Percentiles rank a stretch among this genome's conserved stretches.
These are phyloP conservation scores for Ogataea haglerorum DNA, from an alignment of 805 yeast species.

Conservation along the genomic window DNA sequence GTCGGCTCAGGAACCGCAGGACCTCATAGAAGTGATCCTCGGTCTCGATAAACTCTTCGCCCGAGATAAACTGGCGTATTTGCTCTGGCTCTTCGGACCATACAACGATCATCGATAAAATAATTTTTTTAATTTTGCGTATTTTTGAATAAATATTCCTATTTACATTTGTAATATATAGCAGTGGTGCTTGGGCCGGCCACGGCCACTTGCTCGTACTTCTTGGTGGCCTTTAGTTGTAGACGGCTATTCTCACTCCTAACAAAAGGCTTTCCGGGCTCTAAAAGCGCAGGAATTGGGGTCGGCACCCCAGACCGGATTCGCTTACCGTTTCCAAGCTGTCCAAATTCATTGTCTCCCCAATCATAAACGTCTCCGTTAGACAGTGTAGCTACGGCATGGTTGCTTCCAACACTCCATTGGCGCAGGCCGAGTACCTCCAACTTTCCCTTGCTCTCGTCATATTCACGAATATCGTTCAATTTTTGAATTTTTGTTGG, in stretches of 20 bases:
- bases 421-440: constrained; percentile 46
- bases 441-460: constrained; percentile 41
- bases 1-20: constrained; percentile 6
- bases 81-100: constrained; percentile 6
- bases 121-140: background rate
- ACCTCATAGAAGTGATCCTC: constrained; percentile 2
- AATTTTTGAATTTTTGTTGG: constrained; percentile 60
- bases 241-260: constrained; percentile 41
- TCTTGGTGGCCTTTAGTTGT: constrained; percentile 34
- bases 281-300: constrained; percentile 52
- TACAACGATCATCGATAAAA: background rate
- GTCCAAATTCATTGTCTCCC: constrained; percentile 85
- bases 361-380: constrained; percentile 69
- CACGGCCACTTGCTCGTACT: constrained; percentile 51
- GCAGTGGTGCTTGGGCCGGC: constrained; percentile 66
- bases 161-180: constrained; percentile 46
- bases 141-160: background rate
- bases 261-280: constrained; percentile 38
- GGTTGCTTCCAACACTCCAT: constrained; percentile 65
- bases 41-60: constrained; percentile 5
- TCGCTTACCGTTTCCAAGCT: constrained; percentile 78
- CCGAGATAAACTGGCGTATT: background rate
- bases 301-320: constrained; percentile 55
- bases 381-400: constrained; percentile 54
- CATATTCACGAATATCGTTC: constrained; percentile 48